phyloP scores from a whole-genome alignment of 78 protist genomes.

The Andalucia godoyi region DNA sequence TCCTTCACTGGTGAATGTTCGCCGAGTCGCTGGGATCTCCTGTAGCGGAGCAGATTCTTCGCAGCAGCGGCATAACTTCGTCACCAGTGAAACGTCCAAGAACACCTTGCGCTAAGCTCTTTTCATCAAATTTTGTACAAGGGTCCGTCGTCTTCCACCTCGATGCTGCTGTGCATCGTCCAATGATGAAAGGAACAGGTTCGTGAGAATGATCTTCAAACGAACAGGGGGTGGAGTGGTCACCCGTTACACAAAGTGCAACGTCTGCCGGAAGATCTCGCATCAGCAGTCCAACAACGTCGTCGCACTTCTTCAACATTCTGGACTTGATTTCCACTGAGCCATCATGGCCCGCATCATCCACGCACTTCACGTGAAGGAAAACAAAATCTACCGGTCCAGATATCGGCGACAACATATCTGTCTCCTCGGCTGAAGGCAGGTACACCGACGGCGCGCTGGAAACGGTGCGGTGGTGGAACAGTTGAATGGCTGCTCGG shows the following conservation, averaged over 20 bases:
- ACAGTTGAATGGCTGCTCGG: not conserved
- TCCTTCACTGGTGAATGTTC: not conserved
- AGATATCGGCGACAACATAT: not conserved
- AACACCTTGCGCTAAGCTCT: not conserved
- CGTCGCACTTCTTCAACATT: conserved; percentile 28
- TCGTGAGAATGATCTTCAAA: conserved; percentile 61
- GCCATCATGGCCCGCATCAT: conserved; percentile 67
- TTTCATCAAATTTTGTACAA: not conserved
- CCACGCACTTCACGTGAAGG: conserved; percentile 68
- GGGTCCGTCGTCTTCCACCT: not conserved
- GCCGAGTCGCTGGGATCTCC: not conserved
- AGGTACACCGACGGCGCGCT: too few species aligned
- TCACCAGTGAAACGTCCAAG: not conserved
- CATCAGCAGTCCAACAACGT: conserved; percentile 13
- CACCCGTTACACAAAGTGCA: conserved; percentile 55
- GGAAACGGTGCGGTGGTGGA: conserved; percentile 11
- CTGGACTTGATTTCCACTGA: conserved; percentile 24
- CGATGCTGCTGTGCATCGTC: conserved; percentile 41
- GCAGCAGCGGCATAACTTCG: not conserved
- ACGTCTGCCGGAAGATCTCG: conserved; percentile 1
- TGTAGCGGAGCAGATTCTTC: not conserved
- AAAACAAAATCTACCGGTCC: conserved; percentile 63
- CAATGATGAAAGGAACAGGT: conserved; percentile 54
- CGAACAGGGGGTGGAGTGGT: conserved; percentile 66
- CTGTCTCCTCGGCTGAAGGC: too few species aligned